These are phyloP conservation scores for Penicillium fuscoglaucum DNA, from an alignment of 2,329 filamentous ascomycete species.

Conservation along the genomic window DNA sequence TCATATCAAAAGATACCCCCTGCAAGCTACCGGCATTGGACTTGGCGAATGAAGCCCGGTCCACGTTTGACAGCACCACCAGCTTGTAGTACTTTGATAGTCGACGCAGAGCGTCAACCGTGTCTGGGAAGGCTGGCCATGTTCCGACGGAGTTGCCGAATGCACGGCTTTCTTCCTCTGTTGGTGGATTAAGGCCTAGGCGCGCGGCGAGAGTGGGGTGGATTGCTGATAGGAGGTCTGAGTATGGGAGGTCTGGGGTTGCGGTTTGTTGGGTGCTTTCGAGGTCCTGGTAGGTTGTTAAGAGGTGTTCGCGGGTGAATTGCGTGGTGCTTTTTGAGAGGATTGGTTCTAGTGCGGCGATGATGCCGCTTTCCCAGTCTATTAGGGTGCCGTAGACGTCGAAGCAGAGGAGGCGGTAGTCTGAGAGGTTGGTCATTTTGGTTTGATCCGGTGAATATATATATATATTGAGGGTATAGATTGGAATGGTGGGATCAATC, in stretches of 20 bases:
- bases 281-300: conserved; percentile 29
- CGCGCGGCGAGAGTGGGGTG: conserved; percentile 39
- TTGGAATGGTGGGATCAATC: neutral
- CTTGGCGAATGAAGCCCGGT: conserved; percentile 51
- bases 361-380: conserved; percentile 72
- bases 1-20: conserved; percentile 58
- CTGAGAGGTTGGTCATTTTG: conserved; percentile 30
- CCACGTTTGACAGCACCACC: conserved; percentile 59
- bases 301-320: conserved; percentile 26
- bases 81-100: conserved; percentile 55
- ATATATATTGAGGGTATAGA: neutral
- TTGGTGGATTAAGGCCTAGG: conserved; percentile 24
- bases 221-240: conserved; percentile 56
- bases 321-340: conserved; percentile 44
- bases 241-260: conserved; percentile 61
- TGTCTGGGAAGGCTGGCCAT: conserved; percentile 61
- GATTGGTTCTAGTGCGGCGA: conserved; percentile 51
- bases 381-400: conserved; percentile 80
- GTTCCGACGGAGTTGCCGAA: conserved; percentile 53
- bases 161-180: conserved; percentile 38
- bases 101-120: conserved; percentile 52
- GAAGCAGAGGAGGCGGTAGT: conserved; percentile 63
- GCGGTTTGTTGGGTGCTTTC: conserved; percentile 52
- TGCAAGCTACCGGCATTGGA: conserved; percentile 52
- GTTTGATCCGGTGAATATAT: neutral